phyloP scores from a whole-genome alignment of 108 stramenopile genomes.

The Cyclostephanos tholiformis region DNA sequence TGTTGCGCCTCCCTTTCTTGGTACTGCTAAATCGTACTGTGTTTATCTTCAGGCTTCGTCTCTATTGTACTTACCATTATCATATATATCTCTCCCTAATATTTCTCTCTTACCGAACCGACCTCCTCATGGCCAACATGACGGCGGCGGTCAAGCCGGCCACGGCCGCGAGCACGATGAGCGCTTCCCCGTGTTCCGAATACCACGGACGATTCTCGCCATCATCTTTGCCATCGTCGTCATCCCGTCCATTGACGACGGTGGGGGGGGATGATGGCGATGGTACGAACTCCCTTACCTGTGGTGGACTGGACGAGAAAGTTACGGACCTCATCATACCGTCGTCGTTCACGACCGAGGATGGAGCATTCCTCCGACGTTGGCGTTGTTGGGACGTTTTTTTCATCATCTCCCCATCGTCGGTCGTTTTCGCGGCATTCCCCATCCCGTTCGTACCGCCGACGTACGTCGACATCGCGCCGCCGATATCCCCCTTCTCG shows the following conservation, averaged over 20 bases:
- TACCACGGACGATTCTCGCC: constrained; percentile 53
- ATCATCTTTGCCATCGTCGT: constrained; percentile 29
- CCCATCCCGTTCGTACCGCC: not conserved
- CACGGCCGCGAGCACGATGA: constrained; percentile 43
- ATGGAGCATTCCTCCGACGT: constrained; percentile 5
- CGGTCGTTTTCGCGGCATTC: too few species aligned
- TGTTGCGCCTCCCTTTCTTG: too few species aligned
- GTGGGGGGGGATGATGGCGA: constrained; percentile 2
- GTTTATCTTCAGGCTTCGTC: too few species aligned
- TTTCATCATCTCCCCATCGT: not conserved
- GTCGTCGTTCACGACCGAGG: not conserved
- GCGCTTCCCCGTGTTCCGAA: constrained; percentile 53
- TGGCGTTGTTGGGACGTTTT: constrained; percentile 1
- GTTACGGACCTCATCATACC: constrained; percentile 21
- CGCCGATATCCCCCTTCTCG: not conserved
- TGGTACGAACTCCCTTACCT: constrained; percentile 40
- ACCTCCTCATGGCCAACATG: constrained; percentile 15
- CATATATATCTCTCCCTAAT: not conserved
- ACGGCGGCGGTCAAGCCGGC: constrained; percentile 35
- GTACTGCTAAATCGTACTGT: too few species aligned
- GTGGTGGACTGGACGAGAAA: constrained; percentile 38
- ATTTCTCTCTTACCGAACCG: constrained; percentile 4
- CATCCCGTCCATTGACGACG: constrained; percentile 22
- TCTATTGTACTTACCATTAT: not conserved
- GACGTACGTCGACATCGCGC: not conserved